Evolutionary conservation across 306 rosid genomes (phyloP).

Genomic region (Rosa chinensis): DNA sequence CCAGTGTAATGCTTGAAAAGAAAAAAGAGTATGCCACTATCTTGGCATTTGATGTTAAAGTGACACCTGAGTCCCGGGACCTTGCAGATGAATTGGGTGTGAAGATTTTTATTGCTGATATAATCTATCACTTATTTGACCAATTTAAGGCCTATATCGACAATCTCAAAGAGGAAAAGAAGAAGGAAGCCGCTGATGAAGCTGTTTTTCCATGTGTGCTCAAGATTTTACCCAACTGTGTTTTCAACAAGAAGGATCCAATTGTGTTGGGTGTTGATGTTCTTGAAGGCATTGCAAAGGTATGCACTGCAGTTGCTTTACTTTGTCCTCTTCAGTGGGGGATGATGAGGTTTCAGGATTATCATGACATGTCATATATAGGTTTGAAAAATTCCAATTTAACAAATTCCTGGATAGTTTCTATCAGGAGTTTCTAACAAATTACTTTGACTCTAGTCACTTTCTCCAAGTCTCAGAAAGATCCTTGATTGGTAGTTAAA

Average conservation of each 20-base stretch:
- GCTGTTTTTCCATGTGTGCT: slow-evolving; percentile 92
- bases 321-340: background rate
- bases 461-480: background rate
- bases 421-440: background rate
- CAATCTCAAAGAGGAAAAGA: slow-evolving; percentile 88
- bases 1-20: slow-evolving; percentile 96
- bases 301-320: slow-evolving; percentile 18
- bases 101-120: slow-evolving; percentile 82
- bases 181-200: slow-evolving; percentile 88
- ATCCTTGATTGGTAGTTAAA: background rate
- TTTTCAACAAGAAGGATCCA: slow-evolving; percentile 97
- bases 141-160: slow-evolving; percentile 92
- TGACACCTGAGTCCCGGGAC: slow-evolving; percentile 87
- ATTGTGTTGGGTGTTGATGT: slow-evolving; percentile 95
- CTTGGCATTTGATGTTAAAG: slow-evolving; percentile 98
- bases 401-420: background rate
- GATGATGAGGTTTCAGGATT: slow-evolving; percentile 12
- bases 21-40: slow-evolving; percentile 76
- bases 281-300: slow-evolving; percentile 90
- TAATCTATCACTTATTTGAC: slow-evolving; percentile 88
- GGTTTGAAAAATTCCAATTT: background rate
- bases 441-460: background rate
- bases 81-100: slow-evolving; percentile 88
- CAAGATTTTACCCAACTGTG: slow-evolving; percentile 72
- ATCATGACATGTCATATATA: background rate